Evolutionary conservation across 2,329 filamentous ascomycete species (phyloP), one percentile per base, ranked within the genome.

Genomic region (Colletotrichum shisoi): DNA sequence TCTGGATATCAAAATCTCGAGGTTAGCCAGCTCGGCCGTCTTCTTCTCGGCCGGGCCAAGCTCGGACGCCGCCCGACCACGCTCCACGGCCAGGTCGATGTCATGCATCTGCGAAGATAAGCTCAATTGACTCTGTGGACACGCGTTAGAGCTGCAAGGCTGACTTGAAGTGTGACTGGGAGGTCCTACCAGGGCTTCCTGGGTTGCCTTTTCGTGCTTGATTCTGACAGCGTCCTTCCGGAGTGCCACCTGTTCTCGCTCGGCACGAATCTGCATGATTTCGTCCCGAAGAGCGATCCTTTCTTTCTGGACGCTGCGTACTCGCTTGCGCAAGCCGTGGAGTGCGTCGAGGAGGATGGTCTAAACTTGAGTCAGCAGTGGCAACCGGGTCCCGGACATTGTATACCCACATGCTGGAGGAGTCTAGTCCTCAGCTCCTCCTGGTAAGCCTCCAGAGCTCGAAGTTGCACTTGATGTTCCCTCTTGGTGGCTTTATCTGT

Each of bases 191-290:
- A 84, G 76, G 61, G 83, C 80, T 63, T 83, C 79, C 68, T 81
- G 81, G 58, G 79, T 84, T 34, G 85, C 83, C 3, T 77, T 80
- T 68, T 89, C 86, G 63, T 90, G 87, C 71, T 82, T 84, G 42
- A 82, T 82, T 51, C 88, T 80, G n/a, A 89, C 79, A 8, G 85
- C 85, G 69, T 90, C 88, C 81, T 88, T 89, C 48, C 82, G 83
- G 19, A 90, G 75, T 5, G 84, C 86, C 8, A 90, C 83, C 70
- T 89, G 83, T 71, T 89, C 86, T 59, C 86, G 80, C 76, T 90
- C 87, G 24, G 80, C 79, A 52, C 85, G 82, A 63, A 89, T 80
- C 1, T 81, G 81, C 34, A 89, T 73, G n/a, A 90, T 86, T 39
- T 88, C 85, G 13, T 87, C 83, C 51, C 88, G 83, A 19, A 90